These are phyloP conservation scores for Dictyophora rubrovolvata DNA, from an alignment of 768 basidiomycete genomes.

Conservation along the genomic window DNA sequence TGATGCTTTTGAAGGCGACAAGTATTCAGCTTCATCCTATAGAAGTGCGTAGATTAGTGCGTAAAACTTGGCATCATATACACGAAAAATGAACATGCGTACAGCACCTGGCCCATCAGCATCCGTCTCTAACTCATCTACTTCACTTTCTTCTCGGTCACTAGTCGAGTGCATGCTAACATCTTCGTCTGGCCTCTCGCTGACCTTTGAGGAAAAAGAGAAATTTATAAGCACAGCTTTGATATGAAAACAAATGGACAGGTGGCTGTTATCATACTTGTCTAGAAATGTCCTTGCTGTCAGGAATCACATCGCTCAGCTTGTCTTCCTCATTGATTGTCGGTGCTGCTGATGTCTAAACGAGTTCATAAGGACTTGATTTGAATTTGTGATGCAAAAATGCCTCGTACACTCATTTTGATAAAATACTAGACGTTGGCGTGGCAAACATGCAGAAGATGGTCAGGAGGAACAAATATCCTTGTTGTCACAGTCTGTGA, in stretches of 20 bases:
- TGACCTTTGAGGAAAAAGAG: slow-evolving; percentile 37
- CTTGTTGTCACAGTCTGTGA: neutral
- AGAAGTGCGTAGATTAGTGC: slow-evolving; percentile 17
- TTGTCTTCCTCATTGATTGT: slow-evolving; percentile 61
- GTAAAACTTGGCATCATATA: slow-evolving; percentile 24
- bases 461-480: neutral
- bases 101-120: slow-evolving; percentile 40
- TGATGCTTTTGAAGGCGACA: slow-evolving; percentile 23
- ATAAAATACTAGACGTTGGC: neutral
- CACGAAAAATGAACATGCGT: slow-evolving; percentile 9
- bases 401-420: neutral
- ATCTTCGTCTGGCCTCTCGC: slow-evolving; percentile 64
- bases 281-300: slow-evolving; percentile 79
- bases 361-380: neutral
- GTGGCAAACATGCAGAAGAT: neutral
- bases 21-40: slow-evolving; percentile 27
- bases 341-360: neutral
- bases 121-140: slow-evolving; percentile 51
- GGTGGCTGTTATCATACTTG: slow-evolving; percentile 40
- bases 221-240: slow-evolving; percentile 9
- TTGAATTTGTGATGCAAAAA: neutral
- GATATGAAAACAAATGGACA: neutral
- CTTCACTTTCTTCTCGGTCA: slow-evolving; percentile 42
- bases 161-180: slow-evolving; percentile 36
- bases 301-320: slow-evolving; percentile 79